Conservation (phyloP, 306 rosid genomes). For the Dalbergia cultrata region DNA sequence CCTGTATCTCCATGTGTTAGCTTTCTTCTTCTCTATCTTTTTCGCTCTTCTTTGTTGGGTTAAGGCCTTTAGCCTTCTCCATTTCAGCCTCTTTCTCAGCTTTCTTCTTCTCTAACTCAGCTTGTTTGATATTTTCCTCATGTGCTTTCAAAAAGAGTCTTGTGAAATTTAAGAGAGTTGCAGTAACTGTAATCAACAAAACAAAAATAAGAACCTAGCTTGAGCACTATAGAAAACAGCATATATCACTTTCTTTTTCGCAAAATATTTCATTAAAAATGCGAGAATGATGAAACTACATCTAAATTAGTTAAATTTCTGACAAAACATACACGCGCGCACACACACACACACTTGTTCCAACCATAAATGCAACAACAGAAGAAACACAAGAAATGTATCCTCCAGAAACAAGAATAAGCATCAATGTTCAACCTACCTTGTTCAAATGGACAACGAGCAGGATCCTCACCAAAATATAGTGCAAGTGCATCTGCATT, state of each 20-base stretch:
- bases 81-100: slow-evolving; percentile 80
- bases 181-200: slow-evolving; percentile 74
- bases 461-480: slow-evolving; percentile 96
- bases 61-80: slow-evolving; percentile 77
- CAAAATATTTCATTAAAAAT: slow-evolving; percentile 8
- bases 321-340: neutral
- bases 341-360: neutral
- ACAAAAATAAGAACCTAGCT: slow-evolving; percentile 43
- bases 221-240: slow-evolving; percentile 24
- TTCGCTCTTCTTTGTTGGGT: slow-evolving; percentile 62
- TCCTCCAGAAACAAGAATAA: slow-evolving; percentile 14
- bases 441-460: slow-evolving; percentile 90
- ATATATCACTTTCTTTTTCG: slow-evolving; percentile 9
- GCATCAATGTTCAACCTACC: slow-evolving; percentile 61
- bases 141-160: slow-evolving; percentile 92
- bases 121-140: slow-evolving; percentile 91
- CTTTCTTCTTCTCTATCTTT: slow-evolving; percentile 74
- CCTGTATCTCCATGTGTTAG: slow-evolving; percentile 69
- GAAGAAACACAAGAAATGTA: slow-evolving; percentile 17
- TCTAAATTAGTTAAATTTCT: slow-evolving; percentile 39
- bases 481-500: slow-evolving; percentile 89
- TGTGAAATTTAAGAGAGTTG: slow-evolving; percentile 79
- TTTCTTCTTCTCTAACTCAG: slow-evolving; percentile 89
- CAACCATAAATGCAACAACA: slow-evolving; percentile 14
- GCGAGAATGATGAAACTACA: slow-evolving; percentile 35